Base-by-base conservation (phyloP, 106 monocot species). In the Iris macrosiphon region DNA sequence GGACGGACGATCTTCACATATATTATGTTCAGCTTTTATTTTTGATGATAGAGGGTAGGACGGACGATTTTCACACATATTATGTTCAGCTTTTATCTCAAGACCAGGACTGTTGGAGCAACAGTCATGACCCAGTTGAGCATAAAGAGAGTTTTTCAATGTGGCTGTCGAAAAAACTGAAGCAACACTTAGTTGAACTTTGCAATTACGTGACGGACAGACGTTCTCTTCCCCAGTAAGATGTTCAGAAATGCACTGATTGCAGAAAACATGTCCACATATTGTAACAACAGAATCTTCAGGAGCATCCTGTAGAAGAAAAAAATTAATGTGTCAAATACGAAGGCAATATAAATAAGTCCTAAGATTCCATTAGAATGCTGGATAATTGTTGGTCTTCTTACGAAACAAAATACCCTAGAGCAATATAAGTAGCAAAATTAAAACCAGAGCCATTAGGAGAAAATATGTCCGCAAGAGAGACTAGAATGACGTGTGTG, bases 221-320 rank as follows among this genome's bases (percentile, higher is more conserved):
- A 68, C 55, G 33, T 72, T 78, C 15, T 81, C 85, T 51, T 95
- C 94, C 25, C 81, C 73, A 29, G 72, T 85, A 43, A 95, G 67
- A 60, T 74, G 78, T 57, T 85, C 85, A 52, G 61, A 81, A 29
- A 95, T 80, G 49, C 95, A 95, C 63, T 95, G 95, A 34, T 89
- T 85, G 58, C 95, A 95, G 62, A 85, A 95, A 58, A 89, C 85
- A 74, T 95, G 95, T 30, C 81, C 95, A 57, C 95, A 95, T 14
- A 77, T 74, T 1, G 95, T 66, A 72, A 95, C 79, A 55, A 95
- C 85, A 53, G 89, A 81, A 85, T 95, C 85, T 59, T 95, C 95
- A 63, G 95, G 95, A 19, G 89, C 82, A 45, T 95, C 95, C 95
- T n/a, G n/a, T 95, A 31, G 25, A 64, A 43, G 29, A 29, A 50